phyloP scores from a whole-genome alignment of 768 basidiomycete species.

The Macrolepiota albuminosa region DNA sequence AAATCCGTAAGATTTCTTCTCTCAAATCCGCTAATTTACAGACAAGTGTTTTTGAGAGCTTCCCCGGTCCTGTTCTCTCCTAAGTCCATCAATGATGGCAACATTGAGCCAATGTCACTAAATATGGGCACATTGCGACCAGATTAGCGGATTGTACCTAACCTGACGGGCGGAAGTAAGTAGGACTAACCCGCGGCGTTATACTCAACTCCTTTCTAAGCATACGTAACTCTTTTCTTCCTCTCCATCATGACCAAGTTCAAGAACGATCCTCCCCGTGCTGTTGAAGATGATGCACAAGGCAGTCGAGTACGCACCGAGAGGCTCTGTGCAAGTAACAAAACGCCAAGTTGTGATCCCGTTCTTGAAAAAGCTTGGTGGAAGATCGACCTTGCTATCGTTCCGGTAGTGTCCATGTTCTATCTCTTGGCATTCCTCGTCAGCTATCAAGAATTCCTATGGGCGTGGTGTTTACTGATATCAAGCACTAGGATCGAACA shows the following conservation, averaged over 20 bases:
- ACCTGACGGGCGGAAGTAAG: background rate
- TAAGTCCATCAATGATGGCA: too few species aligned
- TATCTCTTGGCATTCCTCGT: background rate
- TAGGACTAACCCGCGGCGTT: background rate
- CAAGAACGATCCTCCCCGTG: background rate
- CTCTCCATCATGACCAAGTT: conserved; percentile 51
- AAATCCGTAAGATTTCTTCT: too few species aligned
- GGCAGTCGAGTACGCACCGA: background rate
- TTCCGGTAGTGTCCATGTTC: background rate
- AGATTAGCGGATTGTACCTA: background rate
- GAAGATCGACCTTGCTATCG: background rate
- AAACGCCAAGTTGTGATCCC: background rate
- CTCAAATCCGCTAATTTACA: too few species aligned
- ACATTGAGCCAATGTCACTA: too few species aligned
- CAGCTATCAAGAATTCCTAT: background rate
- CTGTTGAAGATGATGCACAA: background rate
- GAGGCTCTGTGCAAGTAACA: background rate
- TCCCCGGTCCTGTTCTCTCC: too few species aligned
- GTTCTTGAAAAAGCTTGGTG: background rate
- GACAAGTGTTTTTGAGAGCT: too few species aligned
- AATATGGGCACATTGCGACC: background rate
- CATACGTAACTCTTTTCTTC: conserved; percentile 29
- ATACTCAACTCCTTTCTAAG: background rate
- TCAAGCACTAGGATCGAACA: background rate
- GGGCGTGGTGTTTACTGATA: background rate